Evolutionary conservation across 2,329 filamentous ascomycete species (phyloP), one percentile per base, ranked within the genome.

Genomic region (Cercospora sp.): DNA sequence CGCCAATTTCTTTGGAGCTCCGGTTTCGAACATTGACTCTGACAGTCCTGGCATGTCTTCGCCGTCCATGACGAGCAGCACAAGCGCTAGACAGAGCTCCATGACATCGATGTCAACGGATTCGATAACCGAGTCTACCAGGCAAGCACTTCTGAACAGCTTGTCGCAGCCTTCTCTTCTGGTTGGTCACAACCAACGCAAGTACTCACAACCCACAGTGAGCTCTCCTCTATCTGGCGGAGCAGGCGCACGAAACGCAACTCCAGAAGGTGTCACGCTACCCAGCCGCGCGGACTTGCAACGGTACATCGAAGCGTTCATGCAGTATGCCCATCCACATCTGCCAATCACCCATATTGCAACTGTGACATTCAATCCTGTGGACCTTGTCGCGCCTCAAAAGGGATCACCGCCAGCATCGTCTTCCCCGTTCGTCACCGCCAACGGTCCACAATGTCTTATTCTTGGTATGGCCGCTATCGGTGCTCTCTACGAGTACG

Each of bases 301-400:
- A 79, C 91, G 93, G 78, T 97, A 94, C 79, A 91, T 97, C 70
- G 89, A 89, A 72, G 91, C 94, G 68, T 98, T 97, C 81, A 89
- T 98, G 75, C 89, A 89, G 72, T 96, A 92, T 79, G 97, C 96
- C 79, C 94, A 97, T 77, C 94, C 94, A 23, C 94, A 98, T 78
- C 81, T 97, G 69, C 94, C 95, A n/a, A 97, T 98, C 80, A 83
- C 97, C 69, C 94, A 98, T 80, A 88, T 97, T 73, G 90, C 94
- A 63, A 97, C 94, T 16, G 84, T 98, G 70, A 93, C 93, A 51
- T 97, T 98, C 81, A 93, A 97, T 75, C 87, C 91, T 62, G 86
- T 91, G 62, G 85, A 90, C 58, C 88, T 88, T 72, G 85, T 87
- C 55, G 87, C 81, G 69, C 59, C 67, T 6, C 67, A 68, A 60